Percentiles rank a stretch among this genome's conserved stretches.
These are phyloP conservation scores for Colletotrichum spaethianum DNA, from an alignment of 2,329 filamentous ascomycete genomes.

Conservation along the genomic window DNA sequence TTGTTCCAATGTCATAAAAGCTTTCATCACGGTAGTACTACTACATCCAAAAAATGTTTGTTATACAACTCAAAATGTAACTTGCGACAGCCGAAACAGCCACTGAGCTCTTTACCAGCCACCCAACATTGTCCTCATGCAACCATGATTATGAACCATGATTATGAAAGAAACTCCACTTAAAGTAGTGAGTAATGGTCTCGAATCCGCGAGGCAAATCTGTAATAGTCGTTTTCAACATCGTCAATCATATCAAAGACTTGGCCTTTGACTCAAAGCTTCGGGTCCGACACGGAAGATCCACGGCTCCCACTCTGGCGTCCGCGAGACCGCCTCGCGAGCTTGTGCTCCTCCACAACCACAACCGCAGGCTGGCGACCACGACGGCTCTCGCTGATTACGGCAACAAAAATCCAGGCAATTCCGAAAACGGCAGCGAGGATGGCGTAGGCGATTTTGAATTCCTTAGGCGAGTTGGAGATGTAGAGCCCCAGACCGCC, in stretches of 20 bases:
- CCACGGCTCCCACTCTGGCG: constrained; percentile 10
- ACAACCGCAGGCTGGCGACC: constrained; percentile 31
- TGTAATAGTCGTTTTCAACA: background rate
- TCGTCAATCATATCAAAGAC: background rate
- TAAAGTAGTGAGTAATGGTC: background rate
- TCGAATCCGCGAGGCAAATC: background rate
- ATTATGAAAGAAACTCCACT: background rate
- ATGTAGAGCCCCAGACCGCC: constrained; percentile 60
- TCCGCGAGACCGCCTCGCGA: constrained; percentile 20
- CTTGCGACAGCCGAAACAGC: background rate
- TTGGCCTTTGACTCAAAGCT: background rate
- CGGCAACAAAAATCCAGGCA: constrained; percentile 54
- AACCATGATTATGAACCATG: background rate
- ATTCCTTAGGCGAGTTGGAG: constrained; percentile 46
- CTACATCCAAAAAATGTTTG: background rate
- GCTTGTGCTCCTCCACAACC: constrained; percentile 35
- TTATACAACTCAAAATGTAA: background rate
- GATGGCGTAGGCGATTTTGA: constrained; percentile 55
- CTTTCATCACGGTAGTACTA: background rate
- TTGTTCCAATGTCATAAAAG: no score
- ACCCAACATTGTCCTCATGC: background rate
- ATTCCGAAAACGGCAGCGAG: constrained; percentile 55
- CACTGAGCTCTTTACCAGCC: no score
- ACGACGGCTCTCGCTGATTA: constrained; percentile 50
- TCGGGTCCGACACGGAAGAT: constrained; percentile 23